Percentiles rank a stretch among this genome's conserved stretches.
These are phyloP conservation scores for Scytalidium lignicola DNA, from an alignment of 2,329 filamentous ascomycete genomes.

Conservation along the genomic window DNA sequence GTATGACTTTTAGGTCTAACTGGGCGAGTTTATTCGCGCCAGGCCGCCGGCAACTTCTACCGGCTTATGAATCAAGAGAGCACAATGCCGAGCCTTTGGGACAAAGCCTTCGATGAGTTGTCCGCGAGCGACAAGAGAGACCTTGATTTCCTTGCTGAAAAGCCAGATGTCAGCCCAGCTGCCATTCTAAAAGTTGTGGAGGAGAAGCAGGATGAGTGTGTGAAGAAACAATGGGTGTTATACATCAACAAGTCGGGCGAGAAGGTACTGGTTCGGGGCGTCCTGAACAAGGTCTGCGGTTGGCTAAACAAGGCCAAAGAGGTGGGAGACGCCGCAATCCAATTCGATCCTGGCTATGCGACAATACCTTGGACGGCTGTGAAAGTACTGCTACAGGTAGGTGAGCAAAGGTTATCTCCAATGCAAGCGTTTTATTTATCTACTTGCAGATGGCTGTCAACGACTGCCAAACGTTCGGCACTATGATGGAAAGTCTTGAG, in stretches of 20 bases:
- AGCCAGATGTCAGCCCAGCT: too few relatives aligned
- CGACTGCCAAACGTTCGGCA: constrained; percentile 10
- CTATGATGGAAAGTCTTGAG: constrained; percentile 13
- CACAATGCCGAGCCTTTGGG: too few relatives aligned
- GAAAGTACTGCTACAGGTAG: constrained; percentile 18
- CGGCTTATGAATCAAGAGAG: too few relatives aligned
- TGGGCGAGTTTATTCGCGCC: too few relatives aligned
- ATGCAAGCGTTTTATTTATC: neutral
- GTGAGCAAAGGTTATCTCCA: neutral
- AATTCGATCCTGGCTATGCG: constrained; percentile 18
- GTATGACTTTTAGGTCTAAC: too few relatives aligned
- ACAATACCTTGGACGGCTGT: constrained; percentile 23
- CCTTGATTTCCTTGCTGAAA: too few relatives aligned
- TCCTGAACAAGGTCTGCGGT: constrained; percentile 14
- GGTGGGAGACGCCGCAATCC: constrained; percentile 19
- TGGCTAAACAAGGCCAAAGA: constrained; percentile 23
- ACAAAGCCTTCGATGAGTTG: too few relatives aligned
- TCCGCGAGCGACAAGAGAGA: too few relatives aligned
- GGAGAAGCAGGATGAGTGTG: too few relatives aligned
- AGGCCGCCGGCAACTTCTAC: too few relatives aligned
- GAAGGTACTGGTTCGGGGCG: constrained; percentile 4
- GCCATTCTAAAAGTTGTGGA: too few relatives aligned
- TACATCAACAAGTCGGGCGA: neutral
- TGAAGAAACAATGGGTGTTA: too few relatives aligned
- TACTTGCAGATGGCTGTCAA: constrained; percentile 1